These are phyloP conservation scores for Ophiostoma ulmi DNA, from an alignment of 2,329 filamentous ascomycete species.

Conservation along the genomic window DNA sequence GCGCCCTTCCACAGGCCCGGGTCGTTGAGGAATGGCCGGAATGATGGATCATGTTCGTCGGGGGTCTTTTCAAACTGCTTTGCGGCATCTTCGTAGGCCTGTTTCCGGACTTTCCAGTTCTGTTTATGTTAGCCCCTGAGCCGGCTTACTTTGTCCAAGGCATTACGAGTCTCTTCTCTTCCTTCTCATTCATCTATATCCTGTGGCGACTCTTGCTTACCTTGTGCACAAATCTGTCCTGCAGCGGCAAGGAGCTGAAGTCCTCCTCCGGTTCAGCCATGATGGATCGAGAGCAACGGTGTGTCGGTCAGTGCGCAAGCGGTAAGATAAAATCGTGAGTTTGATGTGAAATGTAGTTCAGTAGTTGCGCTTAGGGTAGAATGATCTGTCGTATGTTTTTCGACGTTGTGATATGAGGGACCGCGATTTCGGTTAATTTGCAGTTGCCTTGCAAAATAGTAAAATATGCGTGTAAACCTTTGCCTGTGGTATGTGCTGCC, in stretches of 20 bases:
- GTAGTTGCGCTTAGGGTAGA: background rate
- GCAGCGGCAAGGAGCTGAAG: conserved; percentile 69
- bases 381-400: background rate
- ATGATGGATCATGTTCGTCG: conserved; percentile 78
- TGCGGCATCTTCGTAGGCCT: conserved; percentile 85
- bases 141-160: background rate
- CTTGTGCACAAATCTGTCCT: conserved; percentile 81
- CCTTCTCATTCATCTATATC: background rate
- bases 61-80: conserved; percentile 81
- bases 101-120: conserved; percentile 96
- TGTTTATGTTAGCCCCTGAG: conserved; percentile 32
- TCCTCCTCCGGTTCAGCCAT: conserved; percentile 86
- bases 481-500: background rate
- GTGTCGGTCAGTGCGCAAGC: conserved; percentile 15
- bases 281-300: conserved; percentile 1
- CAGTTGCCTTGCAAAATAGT: background rate
- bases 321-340: background rate
- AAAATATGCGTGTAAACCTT: background rate
- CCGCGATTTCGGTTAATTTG: background rate
- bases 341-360: background rate
- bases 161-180: background rate
- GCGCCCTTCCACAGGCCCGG: conserved; percentile 85
- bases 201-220: conserved; percentile 37
- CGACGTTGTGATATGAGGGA: background rate
- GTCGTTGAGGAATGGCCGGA: conserved; percentile 82